phyloP scores from a whole-genome alignment of 83 land plant species.

The Picea abies region DNA sequence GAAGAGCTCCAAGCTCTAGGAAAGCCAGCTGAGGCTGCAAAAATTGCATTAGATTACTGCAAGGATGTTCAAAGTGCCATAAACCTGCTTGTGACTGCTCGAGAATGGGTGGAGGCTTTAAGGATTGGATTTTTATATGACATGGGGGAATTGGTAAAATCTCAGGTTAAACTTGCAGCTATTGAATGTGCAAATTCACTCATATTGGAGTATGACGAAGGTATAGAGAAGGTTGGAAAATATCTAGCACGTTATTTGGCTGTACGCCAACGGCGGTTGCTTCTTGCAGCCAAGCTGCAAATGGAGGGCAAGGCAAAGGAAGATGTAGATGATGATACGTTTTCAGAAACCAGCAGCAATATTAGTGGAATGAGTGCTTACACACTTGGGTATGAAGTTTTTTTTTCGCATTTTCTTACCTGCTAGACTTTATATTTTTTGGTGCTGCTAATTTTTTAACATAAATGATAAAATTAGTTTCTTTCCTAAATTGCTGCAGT shows the following conservation, averaged over 20 bases:
- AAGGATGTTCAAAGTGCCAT: slow-evolving; percentile 65
- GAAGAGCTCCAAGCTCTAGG: slow-evolving; percentile 98
- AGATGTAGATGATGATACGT: slow-evolving; percentile 78
- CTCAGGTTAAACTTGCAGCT: slow-evolving; percentile 60
- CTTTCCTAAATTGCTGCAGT: not conserved
- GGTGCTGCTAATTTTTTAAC: slow-evolving; percentile 3
- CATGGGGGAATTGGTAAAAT: slow-evolving; percentile 52
- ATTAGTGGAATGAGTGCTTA: slow-evolving; percentile 99
- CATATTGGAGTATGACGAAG: slow-evolving; percentile 73
- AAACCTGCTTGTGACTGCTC: slow-evolving; percentile 58
- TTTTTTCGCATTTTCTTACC: not conserved
- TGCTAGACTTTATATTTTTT: slow-evolving; percentile 12
- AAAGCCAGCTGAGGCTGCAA: slow-evolving; percentile 91
- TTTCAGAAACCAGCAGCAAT: slow-evolving; percentile 87
- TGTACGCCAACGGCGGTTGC: slow-evolving; percentile 81
- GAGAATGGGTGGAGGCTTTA: slow-evolving; percentile 93
- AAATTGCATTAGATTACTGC: slow-evolving; percentile 83
- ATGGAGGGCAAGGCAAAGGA: slow-evolving; percentile 47
- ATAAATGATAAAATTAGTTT: not conserved
- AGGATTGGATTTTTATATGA: slow-evolving; percentile 62
- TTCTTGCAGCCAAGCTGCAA: slow-evolving; percentile 78
- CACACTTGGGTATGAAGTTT: slow-evolving; percentile 72
- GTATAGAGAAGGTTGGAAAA: slow-evolving; percentile 86
- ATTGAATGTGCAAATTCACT: slow-evolving; percentile 72
- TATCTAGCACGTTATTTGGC: slow-evolving; percentile 84